A percentile compares a stretch with the other conserved stretches of the same genome.
phyloP scores from a whole-genome alignment of 139 green algal genomes.

The Raphidocelis subcapitata region DNA sequence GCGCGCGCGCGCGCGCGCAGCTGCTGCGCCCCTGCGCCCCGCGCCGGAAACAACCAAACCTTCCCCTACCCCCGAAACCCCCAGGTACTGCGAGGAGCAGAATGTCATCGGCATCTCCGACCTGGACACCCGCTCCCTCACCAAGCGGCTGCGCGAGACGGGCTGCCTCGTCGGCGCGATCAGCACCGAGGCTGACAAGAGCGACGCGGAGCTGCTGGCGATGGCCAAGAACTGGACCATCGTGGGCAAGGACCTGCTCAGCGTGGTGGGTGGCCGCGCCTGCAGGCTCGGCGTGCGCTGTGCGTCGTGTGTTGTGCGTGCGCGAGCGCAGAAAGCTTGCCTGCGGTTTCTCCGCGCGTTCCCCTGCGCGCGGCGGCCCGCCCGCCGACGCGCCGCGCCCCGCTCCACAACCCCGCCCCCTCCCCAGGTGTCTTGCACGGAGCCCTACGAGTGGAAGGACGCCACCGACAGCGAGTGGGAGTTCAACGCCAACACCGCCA shows the following conservation, averaged over 20 bases:
- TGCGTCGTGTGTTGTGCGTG: too few relatives aligned
- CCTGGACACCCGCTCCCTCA: constrained; percentile 96
- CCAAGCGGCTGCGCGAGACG: constrained; percentile 83
- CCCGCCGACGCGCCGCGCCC: too few relatives aligned
- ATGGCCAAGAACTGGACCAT: constrained; percentile 91
- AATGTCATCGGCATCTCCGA: constrained; percentile 79
- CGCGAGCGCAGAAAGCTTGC: too few relatives aligned
- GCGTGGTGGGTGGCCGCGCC: constrained; percentile 24
- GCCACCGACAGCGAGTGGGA: constrained; percentile 93
- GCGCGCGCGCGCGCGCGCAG: too few relatives aligned
- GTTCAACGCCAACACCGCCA: constrained; percentile 62
- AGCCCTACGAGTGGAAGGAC: constrained; percentile 95
- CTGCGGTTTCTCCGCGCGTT: too few relatives aligned
- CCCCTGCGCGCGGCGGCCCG: too few relatives aligned
- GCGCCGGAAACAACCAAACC: too few relatives aligned
- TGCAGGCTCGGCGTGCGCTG: too few relatives aligned
- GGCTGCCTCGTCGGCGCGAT: constrained; percentile 90
- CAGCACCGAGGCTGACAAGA: constrained; percentile 65
- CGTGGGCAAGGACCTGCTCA: constrained; percentile 82
- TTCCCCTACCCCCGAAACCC: too few relatives aligned
- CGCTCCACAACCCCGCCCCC: too few relatives aligned
- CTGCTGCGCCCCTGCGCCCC: too few relatives aligned
- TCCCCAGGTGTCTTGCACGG: constrained; percentile 76
- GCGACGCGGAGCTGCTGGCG: constrained; percentile 82
- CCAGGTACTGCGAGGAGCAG: constrained; percentile 54